These are phyloP conservation scores for Euptelea pleiosperma DNA, from an alignment of 164 flowering plant genomes.

Conservation along the genomic window DNA sequence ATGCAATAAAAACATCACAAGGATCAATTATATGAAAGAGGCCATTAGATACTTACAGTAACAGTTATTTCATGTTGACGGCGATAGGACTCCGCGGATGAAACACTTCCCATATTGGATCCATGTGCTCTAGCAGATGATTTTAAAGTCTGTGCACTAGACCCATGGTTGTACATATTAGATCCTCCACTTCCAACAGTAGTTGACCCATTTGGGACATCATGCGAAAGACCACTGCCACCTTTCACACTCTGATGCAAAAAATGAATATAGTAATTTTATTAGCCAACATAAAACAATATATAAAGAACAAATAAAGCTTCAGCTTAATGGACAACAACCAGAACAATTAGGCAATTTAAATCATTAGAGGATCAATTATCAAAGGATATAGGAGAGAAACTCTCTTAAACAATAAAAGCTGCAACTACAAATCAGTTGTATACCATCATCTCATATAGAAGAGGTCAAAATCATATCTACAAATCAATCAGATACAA, in stretches of 20 bases:
- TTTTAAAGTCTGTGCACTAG: conserved; percentile 10
- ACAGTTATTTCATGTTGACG: conserved; percentile 77
- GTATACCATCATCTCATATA: too few relatives aligned
- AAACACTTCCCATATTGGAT: conserved; percentile 30
- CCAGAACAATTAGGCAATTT: too few relatives aligned
- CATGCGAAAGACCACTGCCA: conserved; percentile 25
- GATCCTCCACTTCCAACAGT: conserved; percentile 29
- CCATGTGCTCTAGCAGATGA: conserved; percentile 34
- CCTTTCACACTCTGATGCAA: conserved; percentile 31
- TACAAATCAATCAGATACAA: too few relatives aligned
- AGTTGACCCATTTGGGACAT: conserved; percentile 29
- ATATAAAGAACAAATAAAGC: not conserved
- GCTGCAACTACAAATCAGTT: too few relatives aligned
- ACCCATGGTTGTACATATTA: conserved; percentile 1
- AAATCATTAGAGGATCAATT: too few relatives aligned
- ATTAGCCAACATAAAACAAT: not conserved
- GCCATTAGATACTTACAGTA: conserved; percentile 40
- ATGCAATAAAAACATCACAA: not conserved
- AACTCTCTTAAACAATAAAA: too few relatives aligned
- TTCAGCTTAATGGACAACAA: too few relatives aligned
- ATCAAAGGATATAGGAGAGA: too few relatives aligned
- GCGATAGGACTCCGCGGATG: conserved; percentile 60
- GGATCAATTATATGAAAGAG: not conserved
- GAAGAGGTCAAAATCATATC: too few relatives aligned
- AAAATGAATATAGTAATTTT: conserved; percentile 4